phyloP scores from a whole-genome alignment of 2,329 filamentous ascomycete species.

The Nectriaceae sp. region DNA sequence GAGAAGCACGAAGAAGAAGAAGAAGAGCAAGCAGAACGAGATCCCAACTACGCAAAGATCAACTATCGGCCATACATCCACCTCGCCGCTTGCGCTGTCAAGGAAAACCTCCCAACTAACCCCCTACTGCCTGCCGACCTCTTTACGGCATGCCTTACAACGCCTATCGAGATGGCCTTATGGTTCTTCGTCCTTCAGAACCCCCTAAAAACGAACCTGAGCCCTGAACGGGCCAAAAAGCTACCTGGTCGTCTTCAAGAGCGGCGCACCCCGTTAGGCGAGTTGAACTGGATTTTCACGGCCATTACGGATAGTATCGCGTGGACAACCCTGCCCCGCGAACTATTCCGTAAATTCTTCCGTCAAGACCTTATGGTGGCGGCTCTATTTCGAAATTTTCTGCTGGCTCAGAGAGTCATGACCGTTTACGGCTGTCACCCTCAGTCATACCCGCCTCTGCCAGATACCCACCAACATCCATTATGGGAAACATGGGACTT shows the following conservation, averaged over 20 bases:
- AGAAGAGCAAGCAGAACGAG: slow-evolving; percentile 70
- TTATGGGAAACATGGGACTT: slow-evolving; percentile 98
- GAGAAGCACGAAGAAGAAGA: slow-evolving; percentile 95
- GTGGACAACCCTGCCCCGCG: slow-evolving; percentile 90
- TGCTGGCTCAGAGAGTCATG: slow-evolving; percentile 95
- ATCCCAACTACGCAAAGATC: slow-evolving; percentile 82
- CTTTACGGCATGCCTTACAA: slow-evolving; percentile 94
- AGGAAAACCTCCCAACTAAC: slow-evolving; percentile 93
- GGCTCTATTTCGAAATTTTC: slow-evolving; percentile 92
- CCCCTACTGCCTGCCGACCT: slow-evolving; percentile 90
- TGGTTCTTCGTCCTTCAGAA: slow-evolving; percentile 97
- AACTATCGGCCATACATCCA: slow-evolving; percentile 75
- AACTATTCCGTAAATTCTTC: slow-evolving; percentile 95
- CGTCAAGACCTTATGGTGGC: slow-evolving; percentile 99
- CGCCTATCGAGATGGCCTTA: slow-evolving; percentile 95
- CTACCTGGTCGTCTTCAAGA: slow-evolving; percentile 92
- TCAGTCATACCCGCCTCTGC: slow-evolving; percentile 87
- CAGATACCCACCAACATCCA: slow-evolving; percentile 91
- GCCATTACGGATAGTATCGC: slow-evolving; percentile 98
- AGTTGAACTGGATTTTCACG: slow-evolving; percentile 99
- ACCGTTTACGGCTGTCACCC: slow-evolving; percentile 94
- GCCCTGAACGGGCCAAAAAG: slow-evolving; percentile 80
- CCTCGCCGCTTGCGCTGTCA: slow-evolving; percentile 85
- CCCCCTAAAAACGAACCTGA: slow-evolving; percentile 68
- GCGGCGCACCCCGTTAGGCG: slow-evolving; percentile 87